Evolutionary conservation across 2,329 filamentous ascomycete species (phyloP), one percentile per base, ranked within the genome.

Genomic region (Paecilomyces dactylethromorphus): DNA sequence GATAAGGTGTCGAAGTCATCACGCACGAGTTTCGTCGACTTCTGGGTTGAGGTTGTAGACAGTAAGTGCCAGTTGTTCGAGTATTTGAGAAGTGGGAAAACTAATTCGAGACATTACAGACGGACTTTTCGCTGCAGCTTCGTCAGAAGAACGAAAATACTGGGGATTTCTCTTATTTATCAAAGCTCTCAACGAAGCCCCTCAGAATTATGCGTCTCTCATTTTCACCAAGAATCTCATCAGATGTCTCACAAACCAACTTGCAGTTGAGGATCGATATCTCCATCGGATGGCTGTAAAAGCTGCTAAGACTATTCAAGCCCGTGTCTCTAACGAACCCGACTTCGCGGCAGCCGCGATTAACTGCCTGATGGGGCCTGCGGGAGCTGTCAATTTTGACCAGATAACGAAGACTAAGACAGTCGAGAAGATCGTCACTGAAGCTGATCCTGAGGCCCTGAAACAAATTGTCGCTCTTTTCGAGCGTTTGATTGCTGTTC

Each of bases 131-230:
- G 88, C 90, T 5, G 85, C 88, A 58, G 86, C 84, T 11, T 88
- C 92, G 7, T 95, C 92, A 1, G 87, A 92, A 51, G 91, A 92
- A 65, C 89, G 95, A 58, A 97, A 97, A 74, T 91, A 91, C 68
- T 92, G 91, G 74, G 94, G 94, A 0, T 93, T 97, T 75, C 86
- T 92, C 67, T 83, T 97, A 2, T 91, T 97, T 68, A 86, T 88
- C 66, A 90, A 88, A 68, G 84, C 92, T 65, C 76, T 97, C 3
- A 77, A 79, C 32, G 79, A 76, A 39, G 77, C 77, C 67, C 70
- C 84, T 72, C 63, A 72, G 62, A 63, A 79, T 70, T 58, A 82
- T 81, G 65, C 83, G 78, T 56, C 81, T 73, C 63, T 80, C 8
- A 79, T 96, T 0, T 96, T 97, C 71, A 92, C 90, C 66, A 86